Percentiles rank a stretch among this genome's conserved stretches.
These are phyloP conservation scores for Hyphodiscus sp. DNA, from an alignment of 2,329 filamentous ascomycete genomes.

Conservation along the genomic window DNA sequence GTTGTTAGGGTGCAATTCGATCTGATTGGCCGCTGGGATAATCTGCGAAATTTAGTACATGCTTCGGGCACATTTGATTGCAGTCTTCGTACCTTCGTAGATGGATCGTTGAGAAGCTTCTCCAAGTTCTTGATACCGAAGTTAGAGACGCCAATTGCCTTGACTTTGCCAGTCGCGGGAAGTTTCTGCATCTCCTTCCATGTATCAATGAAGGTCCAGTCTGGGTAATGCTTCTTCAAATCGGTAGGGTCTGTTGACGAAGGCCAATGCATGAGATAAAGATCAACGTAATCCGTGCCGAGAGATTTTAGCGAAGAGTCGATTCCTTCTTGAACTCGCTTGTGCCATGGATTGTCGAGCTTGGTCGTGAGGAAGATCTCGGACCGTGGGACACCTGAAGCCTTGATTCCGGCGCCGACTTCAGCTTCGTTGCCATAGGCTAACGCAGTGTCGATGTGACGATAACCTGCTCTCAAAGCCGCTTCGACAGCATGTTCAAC, in stretches of 20 bases:
- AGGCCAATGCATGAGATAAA: conserved; percentile 71
- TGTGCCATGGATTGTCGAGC: conserved; percentile 75
- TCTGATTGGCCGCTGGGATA: conserved; percentile 68
- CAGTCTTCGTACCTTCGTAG: conserved; percentile 48
- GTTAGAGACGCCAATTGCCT: conserved; percentile 81
- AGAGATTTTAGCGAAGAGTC: conserved; percentile 53
- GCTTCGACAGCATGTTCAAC: conserved; percentile 65
- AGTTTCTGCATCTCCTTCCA: conserved; percentile 69
- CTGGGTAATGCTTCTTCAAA: conserved; percentile 59
- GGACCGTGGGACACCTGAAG: conserved; percentile 59
- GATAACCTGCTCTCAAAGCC: conserved; percentile 62
- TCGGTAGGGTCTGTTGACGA: conserved; percentile 51
- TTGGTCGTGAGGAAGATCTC: conserved; percentile 74
- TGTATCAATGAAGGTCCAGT: conserved; percentile 80
- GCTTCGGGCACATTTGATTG: background rate
- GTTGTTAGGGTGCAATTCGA: conserved; percentile 76
- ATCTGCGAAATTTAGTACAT: conserved; percentile 32
- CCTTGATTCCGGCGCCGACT: conserved; percentile 58
- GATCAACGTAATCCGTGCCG: conserved; percentile 59
- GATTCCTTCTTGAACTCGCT: conserved; percentile 57
- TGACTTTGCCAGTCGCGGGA: conserved; percentile 60
- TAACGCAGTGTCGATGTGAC: conserved; percentile 65
- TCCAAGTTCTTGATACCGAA: conserved; percentile 77
- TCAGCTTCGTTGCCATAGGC: conserved; percentile 73
- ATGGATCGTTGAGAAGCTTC: conserved; percentile 62